These are phyloP conservation scores for Exserohilum rostratum DNA, from an alignment of 2,329 filamentous ascomycete species.

Conservation along the genomic window DNA sequence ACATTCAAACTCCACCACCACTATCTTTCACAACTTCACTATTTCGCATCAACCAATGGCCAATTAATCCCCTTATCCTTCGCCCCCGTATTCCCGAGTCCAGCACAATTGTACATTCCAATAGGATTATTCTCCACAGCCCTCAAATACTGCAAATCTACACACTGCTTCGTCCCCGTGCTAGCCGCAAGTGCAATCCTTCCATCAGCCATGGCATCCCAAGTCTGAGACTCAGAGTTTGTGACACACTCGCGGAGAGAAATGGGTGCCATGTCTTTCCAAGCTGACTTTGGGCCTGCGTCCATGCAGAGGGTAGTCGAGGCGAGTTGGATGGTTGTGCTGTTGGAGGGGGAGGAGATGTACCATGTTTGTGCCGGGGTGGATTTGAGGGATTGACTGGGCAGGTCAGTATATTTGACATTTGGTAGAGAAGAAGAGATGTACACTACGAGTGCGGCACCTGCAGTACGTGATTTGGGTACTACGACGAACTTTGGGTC, in stretches of 20 bases:
- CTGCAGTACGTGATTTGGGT: slow-evolving; percentile 28
- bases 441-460: slow-evolving; percentile 36
- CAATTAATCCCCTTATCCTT: slow-evolving; percentile 45
- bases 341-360: slow-evolving; percentile 25
- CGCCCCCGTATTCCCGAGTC: slow-evolving; percentile 37
- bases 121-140: slow-evolving; percentile 42
- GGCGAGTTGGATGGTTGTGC: slow-evolving; percentile 36
- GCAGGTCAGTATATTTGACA: neutral
- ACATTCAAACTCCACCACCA: too few relatives aligned
- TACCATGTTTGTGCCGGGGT: slow-evolving; percentile 39
- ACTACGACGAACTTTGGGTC: slow-evolving; percentile 38
- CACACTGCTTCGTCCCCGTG: slow-evolving; percentile 25
- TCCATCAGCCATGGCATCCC: slow-evolving; percentile 37
- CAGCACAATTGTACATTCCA: slow-evolving; percentile 40
- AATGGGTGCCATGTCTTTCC: slow-evolving; percentile 42
- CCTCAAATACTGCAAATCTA: slow-evolving; percentile 41
- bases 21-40: too few relatives aligned
- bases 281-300: slow-evolving; percentile 36
- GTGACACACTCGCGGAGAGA: slow-evolving; percentile 31
- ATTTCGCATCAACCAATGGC: slow-evolving; percentile 21
- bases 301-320: slow-evolving; percentile 39
- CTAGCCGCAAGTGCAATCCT: slow-evolving; percentile 25
- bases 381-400: slow-evolving; percentile 31
- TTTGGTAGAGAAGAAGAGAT: neutral
- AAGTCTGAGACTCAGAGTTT: slow-evolving; percentile 32